These are phyloP conservation scores for Taiozyma sp. DNA, from an alignment of 1,139 yeast species.

Conservation along the genomic window DNA sequence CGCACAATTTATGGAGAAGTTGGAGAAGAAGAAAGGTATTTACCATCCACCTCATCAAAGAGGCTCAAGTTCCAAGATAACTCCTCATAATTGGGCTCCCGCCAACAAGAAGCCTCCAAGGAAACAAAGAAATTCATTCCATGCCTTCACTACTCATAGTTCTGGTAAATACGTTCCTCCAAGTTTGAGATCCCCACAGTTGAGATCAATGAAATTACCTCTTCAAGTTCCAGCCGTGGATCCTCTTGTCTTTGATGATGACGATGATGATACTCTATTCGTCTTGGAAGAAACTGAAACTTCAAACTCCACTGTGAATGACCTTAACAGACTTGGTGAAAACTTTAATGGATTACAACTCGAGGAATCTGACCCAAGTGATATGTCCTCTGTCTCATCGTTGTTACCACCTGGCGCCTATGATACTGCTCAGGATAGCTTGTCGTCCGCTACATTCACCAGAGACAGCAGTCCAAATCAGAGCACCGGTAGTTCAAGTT, in stretches of 20 bases:
- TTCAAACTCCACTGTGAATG: conserved; percentile 10
- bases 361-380: conserved; percentile 17
- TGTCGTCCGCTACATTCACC: conserved; percentile 15
- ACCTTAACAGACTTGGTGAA: conserved; percentile 7
- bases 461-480: background rate
- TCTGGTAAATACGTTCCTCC: conserved; percentile 69
- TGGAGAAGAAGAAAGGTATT: conserved; percentile 34
- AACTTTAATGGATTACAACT: conserved; percentile 13
- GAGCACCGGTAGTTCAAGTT: background rate
- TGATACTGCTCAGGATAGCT: background rate
- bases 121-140: conserved; percentile 22
- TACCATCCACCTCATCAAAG: conserved; percentile 24
- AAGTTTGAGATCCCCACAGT: conserved; percentile 41
- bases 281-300: conserved; percentile 36
- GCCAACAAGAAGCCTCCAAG: conserved; percentile 7
- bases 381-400: conserved; percentile 13
- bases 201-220: conserved; percentile 24
- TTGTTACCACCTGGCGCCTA: conserved; percentile 11
- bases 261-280: conserved; percentile 33
- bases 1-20: conserved; percentile 67
- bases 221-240: conserved; percentile 23
- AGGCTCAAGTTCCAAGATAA: conserved; percentile 17
- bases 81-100: conserved; percentile 12
- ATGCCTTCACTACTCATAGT: conserved; percentile 22
- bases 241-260: conserved; percentile 33